Evolutionary conservation across 2,329 filamentous ascomycete genomes (phyloP).

Genomic region (Epichloe sibirici): DNA sequence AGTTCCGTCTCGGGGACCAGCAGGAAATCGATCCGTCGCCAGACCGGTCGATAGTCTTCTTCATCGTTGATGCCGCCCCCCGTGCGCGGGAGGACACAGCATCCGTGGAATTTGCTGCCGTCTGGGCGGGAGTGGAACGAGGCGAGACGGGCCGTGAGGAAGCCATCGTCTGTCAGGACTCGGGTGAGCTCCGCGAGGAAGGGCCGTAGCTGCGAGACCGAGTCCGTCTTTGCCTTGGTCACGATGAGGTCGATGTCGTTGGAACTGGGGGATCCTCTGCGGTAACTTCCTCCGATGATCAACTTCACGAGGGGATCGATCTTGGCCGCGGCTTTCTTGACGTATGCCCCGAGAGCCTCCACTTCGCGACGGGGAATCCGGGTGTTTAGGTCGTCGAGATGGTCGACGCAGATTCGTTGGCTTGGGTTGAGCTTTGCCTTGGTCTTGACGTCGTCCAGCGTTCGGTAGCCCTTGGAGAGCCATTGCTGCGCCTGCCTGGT

Average conservation of each 20-base stretch:
- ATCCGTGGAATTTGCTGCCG: constrained; percentile 82
- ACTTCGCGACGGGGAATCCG: constrained; percentile 73
- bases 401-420: constrained; percentile 66
- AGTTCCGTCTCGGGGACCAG: constrained; percentile 69
- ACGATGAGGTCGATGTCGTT: constrained; percentile 81
- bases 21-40: constrained; percentile 76
- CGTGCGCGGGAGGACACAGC: constrained; percentile 52
- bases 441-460: constrained; percentile 55
- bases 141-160: constrained; percentile 60
- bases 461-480: constrained; percentile 62
- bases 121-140: constrained; percentile 32
- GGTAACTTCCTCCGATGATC: constrained; percentile 74
- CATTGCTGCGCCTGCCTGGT: constrained; percentile 58
- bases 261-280: constrained; percentile 60
- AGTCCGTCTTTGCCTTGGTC: constrained; percentile 49
- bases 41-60: constrained; percentile 33
- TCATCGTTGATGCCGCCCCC: constrained; percentile 3
- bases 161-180: constrained; percentile 44
- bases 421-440: constrained; percentile 53
- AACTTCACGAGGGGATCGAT: constrained; percentile 56
- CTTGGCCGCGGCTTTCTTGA: constrained; percentile 43
- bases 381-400: constrained; percentile 65
- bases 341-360: constrained; percentile 51
- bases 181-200: constrained; percentile 54
- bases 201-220: constrained; percentile 42